phyloP scores from a whole-genome alignment of 2,329 filamentous ascomycete genomes.

The Pseudophaeomoniella oleicola region DNA sequence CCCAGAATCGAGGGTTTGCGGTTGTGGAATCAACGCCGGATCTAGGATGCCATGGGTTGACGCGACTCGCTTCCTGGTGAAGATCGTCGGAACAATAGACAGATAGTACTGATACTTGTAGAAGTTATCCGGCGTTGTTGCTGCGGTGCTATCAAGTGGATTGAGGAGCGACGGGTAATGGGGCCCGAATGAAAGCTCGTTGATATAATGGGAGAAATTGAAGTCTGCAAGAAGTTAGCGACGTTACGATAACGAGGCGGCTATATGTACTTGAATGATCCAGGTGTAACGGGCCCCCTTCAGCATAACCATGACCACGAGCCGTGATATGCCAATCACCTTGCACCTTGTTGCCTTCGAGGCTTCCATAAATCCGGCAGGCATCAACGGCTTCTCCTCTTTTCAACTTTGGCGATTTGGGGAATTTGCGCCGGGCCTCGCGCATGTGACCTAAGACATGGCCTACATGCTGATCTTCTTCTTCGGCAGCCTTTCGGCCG shows the following conservation, averaged over 20 bases:
- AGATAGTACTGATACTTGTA: conserved; percentile 98
- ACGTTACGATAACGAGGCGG: too few species aligned
- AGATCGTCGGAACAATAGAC: conserved; percentile 86
- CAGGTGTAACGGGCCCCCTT: conserved; percentile 54
- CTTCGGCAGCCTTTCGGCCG: conserved; percentile 28
- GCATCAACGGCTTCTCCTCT: conserved; percentile 48
- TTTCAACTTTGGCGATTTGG: conserved; percentile 58
- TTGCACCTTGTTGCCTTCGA: conserved; percentile 93
- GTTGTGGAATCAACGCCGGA: conserved; percentile 20
- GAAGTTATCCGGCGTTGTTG: conserved; percentile 61
- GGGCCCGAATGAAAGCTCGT: conserved; percentile 91
- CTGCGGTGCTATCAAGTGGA: conserved; percentile 82
- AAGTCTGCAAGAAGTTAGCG: conserved; percentile 44
- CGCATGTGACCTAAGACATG: conserved; percentile 69
- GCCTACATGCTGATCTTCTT: conserved; percentile 70
- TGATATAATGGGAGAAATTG: conserved; percentile 96
- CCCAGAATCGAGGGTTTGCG: conserved; percentile 16
- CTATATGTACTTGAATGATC: conserved; percentile 66
- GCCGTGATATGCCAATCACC: conserved; percentile 98
- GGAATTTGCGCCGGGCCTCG: conserved; percentile 47
- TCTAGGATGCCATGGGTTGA: conserved; percentile 21
- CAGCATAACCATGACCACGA: conserved; percentile 84
- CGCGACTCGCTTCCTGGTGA: conserved; percentile 43
- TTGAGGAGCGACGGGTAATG: conserved; percentile 90
- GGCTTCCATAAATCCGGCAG: conserved; percentile 76